Evolutionary conservation across 75 land plant species (phyloP).

Genomic region (Pseudotsuga menziesii): DNA sequence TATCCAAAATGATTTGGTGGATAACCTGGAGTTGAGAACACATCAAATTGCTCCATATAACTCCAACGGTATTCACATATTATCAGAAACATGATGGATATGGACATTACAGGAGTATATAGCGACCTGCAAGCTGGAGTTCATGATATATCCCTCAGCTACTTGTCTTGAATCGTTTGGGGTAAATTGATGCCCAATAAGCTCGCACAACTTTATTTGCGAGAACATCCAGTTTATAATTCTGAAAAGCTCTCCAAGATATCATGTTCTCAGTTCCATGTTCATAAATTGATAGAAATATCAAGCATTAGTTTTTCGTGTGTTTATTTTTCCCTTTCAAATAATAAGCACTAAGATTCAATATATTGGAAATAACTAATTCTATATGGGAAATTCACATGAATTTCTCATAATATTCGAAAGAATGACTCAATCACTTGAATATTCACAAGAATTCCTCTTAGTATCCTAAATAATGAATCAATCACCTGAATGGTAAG

Average conservation of each 20-base stretch:
- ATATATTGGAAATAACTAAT: too few species aligned
- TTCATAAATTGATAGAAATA: not conserved
- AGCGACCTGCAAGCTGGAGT: not conserved
- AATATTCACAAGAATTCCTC: too few species aligned
- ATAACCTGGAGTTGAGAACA: conserved; percentile 22
- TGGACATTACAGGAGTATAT: not conserved
- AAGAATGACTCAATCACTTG: too few species aligned
- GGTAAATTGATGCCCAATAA: not conserved
- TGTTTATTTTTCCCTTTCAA: too few species aligned
- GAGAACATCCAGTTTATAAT: too few species aligned
- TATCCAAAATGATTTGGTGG: conserved; percentile 35
- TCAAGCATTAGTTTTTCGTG: not conserved
- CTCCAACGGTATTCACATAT: conserved; percentile 27
- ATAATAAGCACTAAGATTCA: too few species aligned
- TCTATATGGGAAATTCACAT: too few species aligned
- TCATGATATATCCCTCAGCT: not conserved
- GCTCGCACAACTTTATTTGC: too few species aligned
- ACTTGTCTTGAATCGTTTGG: not conserved
- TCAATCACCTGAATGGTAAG: too few species aligned
- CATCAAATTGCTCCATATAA: conserved; percentile 44
- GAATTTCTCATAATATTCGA: too few species aligned
- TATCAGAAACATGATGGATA: conserved; percentile 14
- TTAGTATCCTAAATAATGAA: too few species aligned
- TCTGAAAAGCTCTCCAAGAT: too few species aligned
- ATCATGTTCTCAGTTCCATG: not conserved